Percentiles rank a stretch among this genome's conserved stretches.
phyloP scores from a whole-genome alignment of 2,329 filamentous ascomycete species.

The Colletotrichum lupini region DNA sequence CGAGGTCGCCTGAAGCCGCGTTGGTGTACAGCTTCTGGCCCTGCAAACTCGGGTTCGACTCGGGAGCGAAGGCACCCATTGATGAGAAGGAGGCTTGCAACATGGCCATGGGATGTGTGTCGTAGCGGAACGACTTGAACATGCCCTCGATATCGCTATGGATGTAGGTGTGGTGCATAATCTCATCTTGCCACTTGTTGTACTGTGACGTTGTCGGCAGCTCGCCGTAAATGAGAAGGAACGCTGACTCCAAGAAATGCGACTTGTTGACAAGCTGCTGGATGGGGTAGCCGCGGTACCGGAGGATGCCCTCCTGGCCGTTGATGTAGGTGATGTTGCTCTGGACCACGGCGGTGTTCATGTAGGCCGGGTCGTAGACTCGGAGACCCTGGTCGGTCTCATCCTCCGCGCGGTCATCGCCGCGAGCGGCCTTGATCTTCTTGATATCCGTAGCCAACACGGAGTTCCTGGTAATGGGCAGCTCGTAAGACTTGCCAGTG shows the following conservation, averaged over 20 bases:
- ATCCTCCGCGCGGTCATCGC: constrained; percentile 53
- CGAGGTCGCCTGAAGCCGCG: constrained; percentile 52
- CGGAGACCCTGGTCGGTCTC: constrained; percentile 61
- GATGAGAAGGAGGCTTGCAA: constrained; percentile 61
- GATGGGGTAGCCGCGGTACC: constrained; percentile 64
- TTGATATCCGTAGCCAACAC: constrained; percentile 63
- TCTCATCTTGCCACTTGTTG: constrained; percentile 55
- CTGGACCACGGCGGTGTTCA: constrained; percentile 63
- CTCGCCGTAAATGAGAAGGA: constrained; percentile 63
- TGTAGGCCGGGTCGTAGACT: constrained; percentile 62
- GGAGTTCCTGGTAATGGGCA: constrained; percentile 61
- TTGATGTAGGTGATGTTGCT: constrained; percentile 65
- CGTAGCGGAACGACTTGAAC: constrained; percentile 62
- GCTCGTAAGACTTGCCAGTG: constrained; percentile 58
- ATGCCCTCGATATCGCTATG: constrained; percentile 61
- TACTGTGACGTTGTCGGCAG: constrained; percentile 56
- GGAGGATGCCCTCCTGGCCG: constrained; percentile 60
- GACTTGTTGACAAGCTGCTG: constrained; percentile 61
- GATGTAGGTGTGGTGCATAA: constrained; percentile 63
- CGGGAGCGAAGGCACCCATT: constrained; percentile 60
- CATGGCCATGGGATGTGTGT: constrained; percentile 65
- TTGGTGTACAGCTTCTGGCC: constrained; percentile 62
- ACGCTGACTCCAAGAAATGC: constrained; percentile 61
- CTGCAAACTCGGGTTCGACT: constrained; percentile 60
- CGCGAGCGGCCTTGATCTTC: constrained; percentile 54